These are phyloP conservation scores for Acanthochlamys bracteata DNA, from an alignment of 106 monocot genomes.

Conservation along the genomic window DNA sequence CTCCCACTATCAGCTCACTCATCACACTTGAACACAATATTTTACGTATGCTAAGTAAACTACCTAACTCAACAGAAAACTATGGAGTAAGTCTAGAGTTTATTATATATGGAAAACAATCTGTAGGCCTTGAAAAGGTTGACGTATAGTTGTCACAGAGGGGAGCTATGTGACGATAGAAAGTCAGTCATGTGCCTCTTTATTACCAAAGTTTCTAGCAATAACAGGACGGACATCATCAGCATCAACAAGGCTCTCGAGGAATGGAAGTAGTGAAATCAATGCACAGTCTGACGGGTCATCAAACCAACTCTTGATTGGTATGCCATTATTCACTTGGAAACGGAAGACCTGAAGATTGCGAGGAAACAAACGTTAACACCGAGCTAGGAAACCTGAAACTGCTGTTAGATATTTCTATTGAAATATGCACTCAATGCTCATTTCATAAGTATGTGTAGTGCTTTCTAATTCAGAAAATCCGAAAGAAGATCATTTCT, in stretches of 20 bases:
- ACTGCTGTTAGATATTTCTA: neutral
- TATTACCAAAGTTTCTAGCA: slow-evolving; percentile 43
- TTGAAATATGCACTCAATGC: too few species aligned
- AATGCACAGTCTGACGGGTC: slow-evolving; percentile 63
- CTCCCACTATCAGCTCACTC: slow-evolving; percentile 7
- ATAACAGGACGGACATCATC: slow-evolving; percentile 83
- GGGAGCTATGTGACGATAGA: too few species aligned
- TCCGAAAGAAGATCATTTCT: too few species aligned
- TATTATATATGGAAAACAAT: slow-evolving; percentile 4
- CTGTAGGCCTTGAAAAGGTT: neutral
- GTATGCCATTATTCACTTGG: slow-evolving; percentile 81
- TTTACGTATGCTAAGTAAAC: neutral
- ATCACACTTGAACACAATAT: neutral
- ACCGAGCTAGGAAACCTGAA: neutral
- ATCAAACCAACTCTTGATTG: slow-evolving; percentile 80
- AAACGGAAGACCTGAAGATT: slow-evolving; percentile 52
- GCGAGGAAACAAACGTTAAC: neutral
- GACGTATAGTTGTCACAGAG: neutral
- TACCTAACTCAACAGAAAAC: slow-evolving; percentile 7
- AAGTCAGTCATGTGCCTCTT: slow-evolving; percentile 6
- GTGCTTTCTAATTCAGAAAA: too few species aligned
- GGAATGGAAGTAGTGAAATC: slow-evolving; percentile 59
- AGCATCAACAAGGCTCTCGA: slow-evolving; percentile 47
- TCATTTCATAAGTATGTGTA: too few species aligned
- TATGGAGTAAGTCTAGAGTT: neutral